A percentile compares a stretch with the other conserved stretches of the same genome.
Evolutionary conservation across 2,329 filamentous ascomycete genomes (phyloP).

Genomic region (Phialocephala sp.): DNA sequence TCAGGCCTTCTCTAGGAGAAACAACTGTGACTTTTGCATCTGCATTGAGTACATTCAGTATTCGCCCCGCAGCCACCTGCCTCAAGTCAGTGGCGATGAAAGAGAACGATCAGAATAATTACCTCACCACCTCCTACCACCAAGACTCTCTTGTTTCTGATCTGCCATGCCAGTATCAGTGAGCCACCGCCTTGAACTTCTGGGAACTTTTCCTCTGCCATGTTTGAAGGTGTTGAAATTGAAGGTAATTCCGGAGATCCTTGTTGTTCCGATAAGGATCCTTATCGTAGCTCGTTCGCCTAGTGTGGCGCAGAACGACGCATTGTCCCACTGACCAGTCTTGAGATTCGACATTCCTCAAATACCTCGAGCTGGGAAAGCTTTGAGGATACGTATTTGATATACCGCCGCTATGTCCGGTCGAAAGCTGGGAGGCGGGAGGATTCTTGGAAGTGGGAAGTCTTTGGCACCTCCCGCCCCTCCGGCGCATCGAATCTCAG

Average conservation of each 20-base stretch:
- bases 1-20: slow-evolving; percentile 78
- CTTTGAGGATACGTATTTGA: slow-evolving; percentile 32
- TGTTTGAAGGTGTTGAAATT: slow-evolving; percentile 28
- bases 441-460: slow-evolving; percentile 86
- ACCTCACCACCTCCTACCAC: slow-evolving; percentile 96
- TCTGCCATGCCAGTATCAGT: slow-evolving; percentile 94
- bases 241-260: slow-evolving; percentile 24
- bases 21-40: slow-evolving; percentile 90
- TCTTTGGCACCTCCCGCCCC: slow-evolving; percentile 72
- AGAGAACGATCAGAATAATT: slow-evolving; percentile 32
- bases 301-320: slow-evolving; percentile 14
- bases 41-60: slow-evolving; percentile 92
- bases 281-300: slow-evolving; percentile 9
- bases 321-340: slow-evolving; percentile 5
- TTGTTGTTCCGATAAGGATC: slow-evolving; percentile 20
- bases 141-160: slow-evolving; percentile 85
- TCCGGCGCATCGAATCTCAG: slow-evolving; percentile 46
- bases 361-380: slow-evolving; percentile 36
- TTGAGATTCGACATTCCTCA: slow-evolving; percentile 11
- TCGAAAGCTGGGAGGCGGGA: slow-evolving; percentile 88
- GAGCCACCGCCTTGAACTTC: slow-evolving; percentile 89
- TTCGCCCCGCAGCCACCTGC: slow-evolving; percentile 93
- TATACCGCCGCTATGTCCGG: slow-evolving; percentile 67
- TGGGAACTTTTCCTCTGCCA: slow-evolving; percentile 62
- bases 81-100: slow-evolving; percentile 35